Evolutionary conservation across 768 basidiomycete genomes (phyloP).

Genomic region (Lyophyllum shimeji): DNA sequence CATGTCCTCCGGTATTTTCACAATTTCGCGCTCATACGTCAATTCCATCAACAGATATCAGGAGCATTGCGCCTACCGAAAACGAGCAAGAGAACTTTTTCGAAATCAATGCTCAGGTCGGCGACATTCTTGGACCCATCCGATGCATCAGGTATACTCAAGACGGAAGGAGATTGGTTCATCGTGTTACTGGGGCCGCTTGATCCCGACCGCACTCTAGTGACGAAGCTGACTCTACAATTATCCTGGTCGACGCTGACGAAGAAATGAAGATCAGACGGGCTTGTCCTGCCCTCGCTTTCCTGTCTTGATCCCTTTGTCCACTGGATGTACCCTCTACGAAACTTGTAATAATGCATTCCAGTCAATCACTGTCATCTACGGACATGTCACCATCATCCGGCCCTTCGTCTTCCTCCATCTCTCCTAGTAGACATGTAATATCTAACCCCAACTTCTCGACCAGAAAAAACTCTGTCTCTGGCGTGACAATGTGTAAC

Average conservation of each 20-base stretch:
- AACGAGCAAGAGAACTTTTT: neutral
- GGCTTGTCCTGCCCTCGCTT: neutral
- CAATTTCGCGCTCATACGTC: neutral
- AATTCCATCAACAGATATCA: neutral
- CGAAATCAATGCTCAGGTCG: neutral
- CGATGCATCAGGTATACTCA: neutral
- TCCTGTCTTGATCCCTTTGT: neutral
- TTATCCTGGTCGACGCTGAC: neutral
- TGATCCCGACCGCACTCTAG: neutral
- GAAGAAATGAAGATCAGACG: neutral
- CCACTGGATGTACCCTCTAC: neutral
- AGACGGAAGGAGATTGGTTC: neutral
- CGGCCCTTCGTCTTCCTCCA: neutral
- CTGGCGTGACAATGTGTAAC: neutral
- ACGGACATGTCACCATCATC: neutral
- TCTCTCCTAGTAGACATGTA: neutral
- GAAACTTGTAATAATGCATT: neutral
- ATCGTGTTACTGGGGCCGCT: neutral
- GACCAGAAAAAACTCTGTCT: neutral
- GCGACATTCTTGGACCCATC: neutral
- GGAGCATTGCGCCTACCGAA: no score
- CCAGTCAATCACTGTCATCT: neutral
- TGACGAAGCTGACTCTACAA: neutral
- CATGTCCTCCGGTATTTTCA: neutral
- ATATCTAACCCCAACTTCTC: conserved; percentile 3